Conservation (phyloP, 208 protist genomes). For the Leptomonas pyrrhocoris region DNA sequence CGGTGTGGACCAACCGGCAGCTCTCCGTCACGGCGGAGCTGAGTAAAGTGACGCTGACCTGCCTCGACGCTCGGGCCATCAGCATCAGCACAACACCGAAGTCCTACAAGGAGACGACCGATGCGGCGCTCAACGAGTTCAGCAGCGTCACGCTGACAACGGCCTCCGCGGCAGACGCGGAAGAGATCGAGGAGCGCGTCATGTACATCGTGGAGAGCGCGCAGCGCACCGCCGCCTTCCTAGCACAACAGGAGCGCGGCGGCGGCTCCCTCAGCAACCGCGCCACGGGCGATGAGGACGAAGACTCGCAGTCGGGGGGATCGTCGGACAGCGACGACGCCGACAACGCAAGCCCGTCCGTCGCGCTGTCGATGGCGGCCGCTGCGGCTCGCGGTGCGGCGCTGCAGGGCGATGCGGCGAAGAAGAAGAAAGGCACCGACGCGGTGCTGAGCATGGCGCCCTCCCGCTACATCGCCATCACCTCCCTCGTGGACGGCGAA, state of each 20-base stretch:
- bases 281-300: conserved; percentile 21
- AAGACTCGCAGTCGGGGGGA: conserved; percentile 28
- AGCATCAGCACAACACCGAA: conserved; percentile 20
- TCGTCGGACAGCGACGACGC: conserved; percentile 48
- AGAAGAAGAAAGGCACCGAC: conserved; percentile 32
- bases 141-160: conserved; percentile 51
- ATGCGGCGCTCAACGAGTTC: conserved; percentile 46
- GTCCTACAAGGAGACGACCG: conserved; percentile 32
- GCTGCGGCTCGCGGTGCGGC: conserved; percentile 24
- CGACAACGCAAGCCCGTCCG: conserved; percentile 4
- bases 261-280: conserved; percentile 18
- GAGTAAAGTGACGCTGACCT: conserved; percentile 31
- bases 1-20: conserved; percentile 70
- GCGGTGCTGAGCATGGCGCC: conserved; percentile 53
- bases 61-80: conserved; percentile 22
- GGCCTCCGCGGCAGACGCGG: conserved; percentile 41
- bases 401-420: conserved; percentile 22
- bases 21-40: conserved; percentile 45
- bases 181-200: conserved; percentile 43
- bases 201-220: conserved; percentile 51
- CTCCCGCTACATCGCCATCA: conserved; percentile 82
- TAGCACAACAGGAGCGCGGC: conserved; percentile 55
- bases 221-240: conserved; percentile 51
- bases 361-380: conserved; percentile 12
- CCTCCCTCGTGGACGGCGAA: conserved; percentile 86